Conservation (phyloP, 345 rosid species). For the Physaria fendleri region DNA sequence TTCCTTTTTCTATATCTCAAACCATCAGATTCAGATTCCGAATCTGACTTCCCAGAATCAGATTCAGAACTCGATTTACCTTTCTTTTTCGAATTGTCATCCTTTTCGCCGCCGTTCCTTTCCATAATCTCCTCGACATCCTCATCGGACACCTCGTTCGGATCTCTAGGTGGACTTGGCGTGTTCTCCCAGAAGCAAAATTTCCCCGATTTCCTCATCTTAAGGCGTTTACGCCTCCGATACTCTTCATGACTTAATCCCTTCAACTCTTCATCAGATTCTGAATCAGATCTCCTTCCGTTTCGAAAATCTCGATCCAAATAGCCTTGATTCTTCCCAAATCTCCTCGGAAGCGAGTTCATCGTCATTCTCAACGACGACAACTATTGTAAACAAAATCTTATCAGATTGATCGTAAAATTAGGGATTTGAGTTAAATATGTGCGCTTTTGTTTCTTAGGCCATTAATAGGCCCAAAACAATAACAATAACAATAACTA, state of each 20-base stretch:
- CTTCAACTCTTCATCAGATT: conserved; percentile 80
- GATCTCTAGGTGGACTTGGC: conserved; percentile 75
- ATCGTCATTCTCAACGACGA: conserved; percentile 19
- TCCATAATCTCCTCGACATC: conserved; percentile 42
- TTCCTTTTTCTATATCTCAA: conserved; percentile 41
- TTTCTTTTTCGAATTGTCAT: conserved; percentile 28
- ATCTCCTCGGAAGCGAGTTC: conserved; percentile 48
- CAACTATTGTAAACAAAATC: neutral
- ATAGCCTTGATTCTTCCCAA: conserved; percentile 44
- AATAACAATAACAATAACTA: no score
- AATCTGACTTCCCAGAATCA: conserved; percentile 38
- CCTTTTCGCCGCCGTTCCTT: conserved; percentile 28
- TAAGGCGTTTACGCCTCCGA: conserved; percentile 81
- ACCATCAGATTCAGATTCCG: conserved; percentile 41
- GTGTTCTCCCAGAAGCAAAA: conserved; percentile 66
- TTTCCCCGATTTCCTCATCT: conserved; percentile 56
- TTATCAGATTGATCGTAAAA: neutral
- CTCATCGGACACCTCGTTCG: conserved; percentile 40
- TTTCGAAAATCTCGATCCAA: conserved; percentile 42
- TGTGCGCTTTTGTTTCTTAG: no score
- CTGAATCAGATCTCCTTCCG: conserved; percentile 53
- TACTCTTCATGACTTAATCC: conserved; percentile 75
- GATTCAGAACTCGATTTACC: conserved; percentile 24
- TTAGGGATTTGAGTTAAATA: conserved; percentile 11
- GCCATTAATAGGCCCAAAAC: no score